A percentile compares a stretch with the other conserved stretches of the same genome.
Conservation (phyloP, 805 yeast genomes). For the Vanderwaltozyma tropicalis region DNA sequence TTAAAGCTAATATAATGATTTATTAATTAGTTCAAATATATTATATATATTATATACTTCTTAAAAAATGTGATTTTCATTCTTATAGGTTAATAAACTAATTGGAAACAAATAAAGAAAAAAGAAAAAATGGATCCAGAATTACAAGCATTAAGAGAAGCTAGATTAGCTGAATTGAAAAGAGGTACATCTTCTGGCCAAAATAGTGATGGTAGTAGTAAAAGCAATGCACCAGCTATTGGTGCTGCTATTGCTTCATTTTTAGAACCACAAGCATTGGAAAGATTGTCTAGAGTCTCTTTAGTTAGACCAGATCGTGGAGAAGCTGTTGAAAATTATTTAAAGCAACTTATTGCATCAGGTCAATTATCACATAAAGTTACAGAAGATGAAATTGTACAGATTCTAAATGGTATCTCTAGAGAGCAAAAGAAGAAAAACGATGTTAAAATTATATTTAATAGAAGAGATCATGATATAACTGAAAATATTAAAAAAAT, state of each 20-base stretch:
- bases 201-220: conserved; percentile 20
- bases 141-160: conserved; percentile 81
- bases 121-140: conserved; percentile 67
- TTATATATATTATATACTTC: too few relatives aligned
- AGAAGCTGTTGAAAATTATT: conserved; percentile 71
- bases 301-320: conserved; percentile 91
- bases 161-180: conserved; percentile 81
- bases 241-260: conserved; percentile 47
- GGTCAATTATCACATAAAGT: conserved; percentile 67
- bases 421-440: conserved; percentile 56
- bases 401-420: conserved; percentile 72
- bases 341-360: conserved; percentile 58
- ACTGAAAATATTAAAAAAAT: conserved; percentile 27
- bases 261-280: conserved; percentile 75
- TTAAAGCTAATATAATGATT: too few relatives aligned
- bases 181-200: conserved; percentile 30
- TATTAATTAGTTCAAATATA: too few relatives aligned
- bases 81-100: too few relatives aligned
- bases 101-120: too few relatives aligned
- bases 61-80: too few relatives aligned
- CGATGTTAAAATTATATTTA: conserved; percentile 55
- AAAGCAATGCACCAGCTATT: conserved; percentile 4
- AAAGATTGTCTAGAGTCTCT: conserved; percentile 73
- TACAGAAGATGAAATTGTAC: conserved; percentile 74
- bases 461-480: conserved; percentile 38